Conservation (phyloP, 2,329 filamentous ascomycete genomes). For the Botryosphaeria dothidea region DNA sequence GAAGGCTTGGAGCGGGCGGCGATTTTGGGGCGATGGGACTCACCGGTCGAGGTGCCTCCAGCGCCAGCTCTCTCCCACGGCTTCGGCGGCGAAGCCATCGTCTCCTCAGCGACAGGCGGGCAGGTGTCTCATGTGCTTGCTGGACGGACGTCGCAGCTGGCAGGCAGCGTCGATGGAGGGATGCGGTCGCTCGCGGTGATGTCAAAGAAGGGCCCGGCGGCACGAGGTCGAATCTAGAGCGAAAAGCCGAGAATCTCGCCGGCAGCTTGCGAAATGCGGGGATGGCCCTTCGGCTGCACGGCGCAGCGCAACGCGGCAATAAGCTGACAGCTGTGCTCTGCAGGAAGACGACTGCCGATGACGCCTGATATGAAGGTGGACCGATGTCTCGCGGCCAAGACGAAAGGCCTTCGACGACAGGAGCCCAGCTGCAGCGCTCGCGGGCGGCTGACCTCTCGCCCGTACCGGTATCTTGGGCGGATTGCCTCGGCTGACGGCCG, state of each 20-base stretch:
- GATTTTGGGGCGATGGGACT: not conserved
- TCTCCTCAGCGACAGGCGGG: slow-evolving; percentile 27
- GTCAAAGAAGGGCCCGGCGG: slow-evolving; percentile 16
- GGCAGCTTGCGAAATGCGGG: slow-evolving; percentile 7
- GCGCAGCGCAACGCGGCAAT: not conserved
- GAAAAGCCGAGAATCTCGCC: slow-evolving; percentile 7
- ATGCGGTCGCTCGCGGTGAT: slow-evolving; percentile 17
- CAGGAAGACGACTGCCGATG: not conserved
- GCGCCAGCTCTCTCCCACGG: slow-evolving; percentile 88
- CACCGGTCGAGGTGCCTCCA: slow-evolving; percentile 33
- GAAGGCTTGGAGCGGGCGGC: not conserved
- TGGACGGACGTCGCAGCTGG: not conserved
- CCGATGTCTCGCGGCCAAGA: not conserved
- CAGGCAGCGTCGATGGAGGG: not conserved
- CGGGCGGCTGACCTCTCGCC: slow-evolving; percentile 6
- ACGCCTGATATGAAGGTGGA: not conserved
- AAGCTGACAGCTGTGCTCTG: not conserved
- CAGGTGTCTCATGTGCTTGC: slow-evolving; percentile 24
- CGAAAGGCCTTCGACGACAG: slow-evolving; percentile 5
- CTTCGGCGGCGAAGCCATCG: slow-evolving; percentile 83
- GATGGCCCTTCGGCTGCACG: slow-evolving; percentile 2
- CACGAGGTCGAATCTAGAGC: not conserved
- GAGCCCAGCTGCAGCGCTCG: not conserved
- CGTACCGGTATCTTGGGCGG: not conserved
- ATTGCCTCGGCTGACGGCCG: slow-evolving; percentile 15